Base-by-base conservation (phyloP, 163 green algal genomes). In the Botryococcus braunii region DNA sequence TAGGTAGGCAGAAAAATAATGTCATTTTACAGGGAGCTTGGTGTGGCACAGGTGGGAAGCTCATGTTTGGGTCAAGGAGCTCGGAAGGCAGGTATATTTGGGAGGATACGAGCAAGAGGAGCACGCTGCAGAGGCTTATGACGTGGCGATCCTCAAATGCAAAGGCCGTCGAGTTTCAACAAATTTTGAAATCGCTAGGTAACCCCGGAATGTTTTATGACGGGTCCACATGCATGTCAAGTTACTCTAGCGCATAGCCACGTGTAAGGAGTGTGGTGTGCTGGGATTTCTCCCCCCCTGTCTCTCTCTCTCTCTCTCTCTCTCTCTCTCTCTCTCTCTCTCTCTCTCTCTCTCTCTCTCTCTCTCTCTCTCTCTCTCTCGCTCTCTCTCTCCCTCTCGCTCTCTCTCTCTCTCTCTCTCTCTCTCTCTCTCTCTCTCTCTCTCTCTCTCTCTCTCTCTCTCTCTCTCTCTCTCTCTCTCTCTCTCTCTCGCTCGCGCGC, bases 81-180 rank as follows among this genome's bases (percentile, higher is more conserved):
- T 88, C 17, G 77, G 80, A 7, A 76, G 82, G 39, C 87, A 94
- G 76, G 83, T 95, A 7, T 96, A 96, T 66, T 79, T 96, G 55
- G 89, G 88, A 8, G 84, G 73, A 5, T 83, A 81, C 60, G 80
- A 82, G 67, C 68, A 65, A 21, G 89, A 97, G 76, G 91, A 92
- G 63, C 87, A 94, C 62, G 91, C 91, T n/a, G 90, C 90, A 0
- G 91, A 95, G 76, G 88, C 63, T 9, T 93, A 91, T 69, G 88
- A 93, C 69, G 84, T 94, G 68, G 90, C 90, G 5, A 85, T 83
- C 9, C 74, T 97, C 62, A 97, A 96, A 77, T 84, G 75, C 75
- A 95, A 95, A 77, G 89, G 90, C 1, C 36, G 40, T 7, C 79
- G 74, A 46, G 84, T 84, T 27, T 80, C 78, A 36, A 92, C 75